These are phyloP conservation scores for Linum tenue DNA, from an alignment of 345 rosid species.

Conservation along the genomic window DNA sequence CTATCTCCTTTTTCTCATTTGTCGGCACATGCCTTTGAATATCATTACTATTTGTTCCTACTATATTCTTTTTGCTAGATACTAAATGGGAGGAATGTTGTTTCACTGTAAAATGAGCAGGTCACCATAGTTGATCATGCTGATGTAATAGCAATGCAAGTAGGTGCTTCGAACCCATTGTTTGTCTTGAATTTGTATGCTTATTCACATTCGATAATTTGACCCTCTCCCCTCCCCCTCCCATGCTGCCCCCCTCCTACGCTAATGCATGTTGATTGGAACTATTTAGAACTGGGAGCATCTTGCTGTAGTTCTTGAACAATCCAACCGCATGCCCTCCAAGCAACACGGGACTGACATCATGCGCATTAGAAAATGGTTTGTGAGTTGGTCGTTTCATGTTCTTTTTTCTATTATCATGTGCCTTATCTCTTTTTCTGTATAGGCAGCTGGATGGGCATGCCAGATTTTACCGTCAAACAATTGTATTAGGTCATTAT, in stretches of 20 bases:
- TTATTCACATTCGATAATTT: conserved; percentile 4
- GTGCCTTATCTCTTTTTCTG: conserved; percentile 7
- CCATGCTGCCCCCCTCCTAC: no score
- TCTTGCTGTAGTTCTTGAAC: conserved; percentile 49
- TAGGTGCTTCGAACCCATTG: conserved; percentile 21
- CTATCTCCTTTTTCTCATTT: background rate
- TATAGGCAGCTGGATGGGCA: conserved; percentile 79
- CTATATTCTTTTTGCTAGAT: conserved; percentile 9
- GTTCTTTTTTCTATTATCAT: background rate
- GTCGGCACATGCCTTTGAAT: background rate
- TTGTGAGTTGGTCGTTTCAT: conserved; percentile 7
- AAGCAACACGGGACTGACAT: conserved; percentile 80
- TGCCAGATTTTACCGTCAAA: conserved; percentile 69
- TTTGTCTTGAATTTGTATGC: conserved; percentile 3
- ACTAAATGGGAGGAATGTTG: conserved; percentile 4
- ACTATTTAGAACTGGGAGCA: conserved; percentile 70
- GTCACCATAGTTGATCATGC: conserved; percentile 88
- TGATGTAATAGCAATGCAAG: conserved; percentile 92
- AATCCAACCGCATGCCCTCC: conserved; percentile 56
- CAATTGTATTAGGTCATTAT: conserved; percentile 66
- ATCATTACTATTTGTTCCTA: background rate
- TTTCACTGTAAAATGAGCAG: conserved; percentile 30
- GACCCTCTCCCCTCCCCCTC: background rate
- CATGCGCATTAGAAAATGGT: conserved; percentile 85
- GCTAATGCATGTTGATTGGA: conserved; percentile 5